Conservation (phyloP, 805 yeast genomes). For the Ogataea parapolymorpha region DNA sequence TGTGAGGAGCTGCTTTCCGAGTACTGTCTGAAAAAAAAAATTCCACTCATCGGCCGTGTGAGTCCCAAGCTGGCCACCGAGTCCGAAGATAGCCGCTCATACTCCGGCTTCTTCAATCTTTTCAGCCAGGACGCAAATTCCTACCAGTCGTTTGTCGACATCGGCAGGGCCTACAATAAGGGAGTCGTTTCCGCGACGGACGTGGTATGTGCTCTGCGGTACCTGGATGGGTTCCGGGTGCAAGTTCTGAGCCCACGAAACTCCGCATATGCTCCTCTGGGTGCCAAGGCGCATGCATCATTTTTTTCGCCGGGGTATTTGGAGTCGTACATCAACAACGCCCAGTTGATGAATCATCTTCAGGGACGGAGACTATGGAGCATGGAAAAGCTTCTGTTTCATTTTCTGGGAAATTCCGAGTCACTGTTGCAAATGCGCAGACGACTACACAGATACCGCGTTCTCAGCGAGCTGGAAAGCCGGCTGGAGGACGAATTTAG, state of each 20-base stretch:
- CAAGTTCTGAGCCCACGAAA: slow-evolving; percentile 20
- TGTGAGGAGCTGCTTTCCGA: slow-evolving; percentile 33
- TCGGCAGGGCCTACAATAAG: slow-evolving; percentile 18
- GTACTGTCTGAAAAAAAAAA: slow-evolving; percentile 24
- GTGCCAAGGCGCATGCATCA: slow-evolving; percentile 26
- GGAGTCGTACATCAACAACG: slow-evolving; percentile 30
- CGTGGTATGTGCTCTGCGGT: slow-evolving; percentile 23
- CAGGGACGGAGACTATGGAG: slow-evolving; percentile 32
- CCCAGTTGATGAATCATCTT: slow-evolving; percentile 31
- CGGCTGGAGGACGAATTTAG: slow-evolving; percentile 12
- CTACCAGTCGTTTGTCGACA: slow-evolving; percentile 21
- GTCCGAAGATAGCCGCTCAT: slow-evolving; percentile 30
- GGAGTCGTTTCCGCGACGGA: slow-evolving; percentile 20
- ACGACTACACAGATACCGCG: slow-evolving; percentile 17
- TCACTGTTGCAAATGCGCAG: slow-evolving; percentile 26
- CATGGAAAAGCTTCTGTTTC: slow-evolving; percentile 5
- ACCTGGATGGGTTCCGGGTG: slow-evolving; percentile 18
- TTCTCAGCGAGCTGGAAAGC: slow-evolving; percentile 11
- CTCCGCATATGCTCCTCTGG: slow-evolving; percentile 26
- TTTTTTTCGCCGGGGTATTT: slow-evolving; percentile 27
- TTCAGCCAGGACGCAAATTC: slow-evolving; percentile 29
- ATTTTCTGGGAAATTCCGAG: slow-evolving; percentile 18
- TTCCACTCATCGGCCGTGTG: slow-evolving; percentile 29
- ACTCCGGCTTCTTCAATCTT: slow-evolving; percentile 24
- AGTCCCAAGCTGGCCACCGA: slow-evolving; percentile 21